These are phyloP conservation scores for Hibiscus tridactylites DNA, from an alignment of 345 rosid genomes.

Conservation along the genomic window DNA sequence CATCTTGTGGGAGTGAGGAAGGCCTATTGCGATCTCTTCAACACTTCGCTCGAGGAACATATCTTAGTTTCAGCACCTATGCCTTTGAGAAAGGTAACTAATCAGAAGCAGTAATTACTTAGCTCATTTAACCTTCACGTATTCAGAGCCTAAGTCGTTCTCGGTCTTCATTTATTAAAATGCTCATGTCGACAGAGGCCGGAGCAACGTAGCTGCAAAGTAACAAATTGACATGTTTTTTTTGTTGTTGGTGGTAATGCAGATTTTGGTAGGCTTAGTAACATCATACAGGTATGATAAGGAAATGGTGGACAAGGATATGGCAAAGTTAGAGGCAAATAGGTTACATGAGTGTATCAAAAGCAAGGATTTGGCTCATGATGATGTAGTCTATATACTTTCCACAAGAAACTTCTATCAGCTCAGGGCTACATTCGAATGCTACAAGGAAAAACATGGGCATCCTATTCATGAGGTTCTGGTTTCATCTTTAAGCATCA, in stretches of 20 bases:
- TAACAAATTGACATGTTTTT: neutral
- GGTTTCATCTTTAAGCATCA: neutral
- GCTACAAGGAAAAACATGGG: constrained; percentile 47
- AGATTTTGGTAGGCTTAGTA: constrained; percentile 63
- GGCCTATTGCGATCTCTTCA: constrained; percentile 59
- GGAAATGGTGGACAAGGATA: constrained; percentile 38
- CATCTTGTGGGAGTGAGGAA: constrained; percentile 70
- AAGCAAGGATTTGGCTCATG: constrained; percentile 49
- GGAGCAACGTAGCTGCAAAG: neutral
- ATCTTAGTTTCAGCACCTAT: constrained; percentile 33
- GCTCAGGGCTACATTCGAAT: constrained; percentile 58
- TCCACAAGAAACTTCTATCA: constrained; percentile 65
- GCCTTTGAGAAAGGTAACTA: constrained; percentile 60
- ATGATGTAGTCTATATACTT: constrained; percentile 51
- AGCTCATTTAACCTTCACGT: neutral
- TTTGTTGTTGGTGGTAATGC: constrained; percentile 5
- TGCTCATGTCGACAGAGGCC: neutral
- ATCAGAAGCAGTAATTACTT: neutral
- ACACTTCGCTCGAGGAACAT: constrained; percentile 73
- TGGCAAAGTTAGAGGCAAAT: constrained; percentile 60
- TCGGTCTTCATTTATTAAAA: neutral
- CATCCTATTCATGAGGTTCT: constrained; percentile 56
- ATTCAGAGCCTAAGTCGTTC: neutral
- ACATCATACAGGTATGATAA: constrained; percentile 74
- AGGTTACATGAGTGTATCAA: constrained; percentile 52